Evolutionary conservation across 2,329 filamentous ascomycete genomes (phyloP).

Genomic region (Acrocalymma vagum): DNA sequence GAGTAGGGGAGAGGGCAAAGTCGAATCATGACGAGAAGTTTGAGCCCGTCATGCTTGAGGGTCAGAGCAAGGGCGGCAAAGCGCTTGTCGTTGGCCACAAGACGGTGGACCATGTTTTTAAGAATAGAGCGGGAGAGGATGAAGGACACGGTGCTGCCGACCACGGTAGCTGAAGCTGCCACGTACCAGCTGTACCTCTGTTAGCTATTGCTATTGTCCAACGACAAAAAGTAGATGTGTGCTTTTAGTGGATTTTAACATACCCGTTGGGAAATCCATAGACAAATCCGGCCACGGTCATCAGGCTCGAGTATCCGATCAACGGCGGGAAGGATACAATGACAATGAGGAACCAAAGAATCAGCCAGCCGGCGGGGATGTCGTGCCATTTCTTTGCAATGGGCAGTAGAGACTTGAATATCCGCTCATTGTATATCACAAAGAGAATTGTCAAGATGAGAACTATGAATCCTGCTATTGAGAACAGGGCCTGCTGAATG

Average conservation of each 20-base stretch:
- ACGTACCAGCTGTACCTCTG: slow-evolving; percentile 76
- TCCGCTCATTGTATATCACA: slow-evolving; percentile 78
- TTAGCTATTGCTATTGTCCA: neutral
- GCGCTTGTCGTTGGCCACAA: slow-evolving; percentile 83
- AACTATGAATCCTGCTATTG: slow-evolving; percentile 59
- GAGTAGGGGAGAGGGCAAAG: slow-evolving; percentile 94
- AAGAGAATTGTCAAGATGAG: slow-evolving; percentile 70
- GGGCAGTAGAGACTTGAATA: slow-evolving; percentile 80
- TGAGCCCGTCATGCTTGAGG: slow-evolving; percentile 87
- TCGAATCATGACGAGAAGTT: slow-evolving; percentile 88
- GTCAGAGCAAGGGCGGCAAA: slow-evolving; percentile 91
- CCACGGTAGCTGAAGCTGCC: slow-evolving; percentile 78
- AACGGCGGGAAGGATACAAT: slow-evolving; percentile 84
- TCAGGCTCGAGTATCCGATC: slow-evolving; percentile 83
- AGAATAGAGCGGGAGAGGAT: slow-evolving; percentile 81
- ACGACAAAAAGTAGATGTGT: slow-evolving; percentile 8
- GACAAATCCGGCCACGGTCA: slow-evolving; percentile 74
- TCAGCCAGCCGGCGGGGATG: slow-evolving; percentile 73
- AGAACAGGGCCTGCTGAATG: slow-evolving; percentile 68
- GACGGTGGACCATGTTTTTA: slow-evolving; percentile 77
- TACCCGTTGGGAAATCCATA: slow-evolving; percentile 77
- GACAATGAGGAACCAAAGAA: slow-evolving; percentile 80
- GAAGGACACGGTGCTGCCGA: slow-evolving; percentile 82
- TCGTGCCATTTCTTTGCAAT: slow-evolving; percentile 79
- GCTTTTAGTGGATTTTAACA: slow-evolving; percentile 48